phyloP scores from a whole-genome alignment of 2,329 filamentous ascomycete genomes.

The Calonectria pauciramosa region DNA sequence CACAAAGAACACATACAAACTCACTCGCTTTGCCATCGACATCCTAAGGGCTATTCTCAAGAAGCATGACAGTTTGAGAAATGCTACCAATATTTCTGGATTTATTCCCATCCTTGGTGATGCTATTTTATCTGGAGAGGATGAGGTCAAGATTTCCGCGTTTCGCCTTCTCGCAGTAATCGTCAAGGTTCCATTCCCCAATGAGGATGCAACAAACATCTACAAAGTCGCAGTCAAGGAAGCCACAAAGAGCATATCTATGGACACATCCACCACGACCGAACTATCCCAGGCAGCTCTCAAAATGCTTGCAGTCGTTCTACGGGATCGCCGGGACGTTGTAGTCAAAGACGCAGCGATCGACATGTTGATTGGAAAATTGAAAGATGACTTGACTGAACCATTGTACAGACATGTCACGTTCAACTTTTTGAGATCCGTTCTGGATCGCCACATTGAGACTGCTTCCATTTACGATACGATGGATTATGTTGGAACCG shows the following conservation, averaged over 20 bases:
- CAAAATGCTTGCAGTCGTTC: conserved; percentile 87
- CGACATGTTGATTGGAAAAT: conserved; percentile 83
- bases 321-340: conserved; percentile 84
- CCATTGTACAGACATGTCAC: conserved; percentile 92
- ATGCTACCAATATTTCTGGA: conserved; percentile 81
- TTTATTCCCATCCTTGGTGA: conserved; percentile 94
- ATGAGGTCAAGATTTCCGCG: conserved; percentile 92
- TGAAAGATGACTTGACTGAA: conserved; percentile 92
- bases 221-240: conserved; percentile 87
- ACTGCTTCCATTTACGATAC: conserved; percentile 92
- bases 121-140: conserved; percentile 84
- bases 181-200: conserved; percentile 84
- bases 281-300: conserved; percentile 90
- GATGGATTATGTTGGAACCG: conserved; percentile 86
- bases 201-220: conserved; percentile 74
- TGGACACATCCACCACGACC: conserved; percentile 81
- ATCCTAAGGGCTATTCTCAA: conserved; percentile 87
- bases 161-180: conserved; percentile 89
- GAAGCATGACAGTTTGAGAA: conserved; percentile 86
- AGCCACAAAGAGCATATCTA: conserved; percentile 84
- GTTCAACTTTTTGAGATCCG: conserved; percentile 92
- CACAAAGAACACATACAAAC: conserved; percentile 87
- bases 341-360: conserved; percentile 84
- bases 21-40: conserved; percentile 89
- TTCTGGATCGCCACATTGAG: conserved; percentile 87